phyloP scores from a whole-genome alignment of 345 rosid genomes.

The Gossypium mustelinum region DNA sequence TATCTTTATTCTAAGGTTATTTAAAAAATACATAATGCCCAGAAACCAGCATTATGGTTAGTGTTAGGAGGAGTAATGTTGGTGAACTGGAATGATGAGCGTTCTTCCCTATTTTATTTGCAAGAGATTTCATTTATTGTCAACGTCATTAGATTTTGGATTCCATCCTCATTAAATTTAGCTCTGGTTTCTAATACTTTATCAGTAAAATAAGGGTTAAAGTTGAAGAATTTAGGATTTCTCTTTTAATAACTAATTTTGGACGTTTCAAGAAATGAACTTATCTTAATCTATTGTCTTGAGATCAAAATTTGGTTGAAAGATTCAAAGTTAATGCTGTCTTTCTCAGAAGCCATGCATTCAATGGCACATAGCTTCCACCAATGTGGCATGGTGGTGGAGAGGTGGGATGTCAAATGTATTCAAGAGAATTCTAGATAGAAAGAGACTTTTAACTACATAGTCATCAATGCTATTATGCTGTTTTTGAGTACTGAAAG shows the following conservation, averaged over 20 bases:
- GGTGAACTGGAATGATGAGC: neutral
- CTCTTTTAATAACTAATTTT: neutral
- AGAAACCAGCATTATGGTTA: neutral
- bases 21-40: neutral
- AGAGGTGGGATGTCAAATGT: neutral
- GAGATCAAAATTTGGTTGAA: neutral
- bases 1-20: neutral
- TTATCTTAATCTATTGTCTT: neutral
- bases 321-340: neutral
- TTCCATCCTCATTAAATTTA: neutral
- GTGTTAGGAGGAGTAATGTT: neutral
- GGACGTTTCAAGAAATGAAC: neutral
- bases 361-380: neutral
- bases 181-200: neutral
- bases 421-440: neutral
- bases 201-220: neutral
- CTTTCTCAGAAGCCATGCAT: neutral
- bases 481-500: neutral
- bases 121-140: neutral
- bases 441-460: neutral
- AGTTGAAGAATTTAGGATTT: neutral
- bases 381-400: neutral
- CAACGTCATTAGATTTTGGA: neutral
- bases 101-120: neutral
- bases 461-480: neutral